Evolutionary conservation across 2,329 filamentous ascomycete genomes (phyloP).

Genomic region (Aspergillus caelatus): DNA sequence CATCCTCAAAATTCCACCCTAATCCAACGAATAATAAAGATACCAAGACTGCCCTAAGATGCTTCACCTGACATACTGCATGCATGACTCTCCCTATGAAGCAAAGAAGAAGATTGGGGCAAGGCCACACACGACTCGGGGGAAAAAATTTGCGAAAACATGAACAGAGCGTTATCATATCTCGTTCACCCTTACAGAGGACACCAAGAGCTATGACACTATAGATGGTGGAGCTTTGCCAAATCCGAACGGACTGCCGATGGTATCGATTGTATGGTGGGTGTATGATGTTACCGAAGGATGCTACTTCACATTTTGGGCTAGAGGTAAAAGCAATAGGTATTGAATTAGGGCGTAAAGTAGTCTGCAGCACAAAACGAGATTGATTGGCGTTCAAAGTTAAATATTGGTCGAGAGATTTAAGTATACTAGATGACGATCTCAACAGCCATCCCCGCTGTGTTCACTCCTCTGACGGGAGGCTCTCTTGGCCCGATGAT

Average conservation of each 20-base stretch:
- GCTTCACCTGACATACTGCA: constrained; percentile 9
- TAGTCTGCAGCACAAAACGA: neutral
- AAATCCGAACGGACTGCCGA: neutral
- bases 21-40: constrained; percentile 8
- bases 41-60: neutral
- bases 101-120: neutral
- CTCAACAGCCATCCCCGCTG: neutral
- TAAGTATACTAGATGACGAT: neutral
- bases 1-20: constrained; percentile 10
- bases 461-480: neutral
- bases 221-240: neutral
- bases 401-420: neutral
- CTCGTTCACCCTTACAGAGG: neutral
- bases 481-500: neutral
- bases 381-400: neutral
- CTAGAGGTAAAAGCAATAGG: neutral
- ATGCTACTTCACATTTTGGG: neutral
- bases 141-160: neutral
- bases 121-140: neutral
- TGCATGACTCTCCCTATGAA: constrained; percentile 1
- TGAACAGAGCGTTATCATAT: neutral
- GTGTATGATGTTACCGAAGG: neutral
- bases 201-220: neutral
- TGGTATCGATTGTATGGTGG: neutral
- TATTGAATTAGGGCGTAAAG: neutral